phyloP scores from a whole-genome alignment of 2,329 filamentous ascomycete genomes.

The Alternaria ventricosa region DNA sequence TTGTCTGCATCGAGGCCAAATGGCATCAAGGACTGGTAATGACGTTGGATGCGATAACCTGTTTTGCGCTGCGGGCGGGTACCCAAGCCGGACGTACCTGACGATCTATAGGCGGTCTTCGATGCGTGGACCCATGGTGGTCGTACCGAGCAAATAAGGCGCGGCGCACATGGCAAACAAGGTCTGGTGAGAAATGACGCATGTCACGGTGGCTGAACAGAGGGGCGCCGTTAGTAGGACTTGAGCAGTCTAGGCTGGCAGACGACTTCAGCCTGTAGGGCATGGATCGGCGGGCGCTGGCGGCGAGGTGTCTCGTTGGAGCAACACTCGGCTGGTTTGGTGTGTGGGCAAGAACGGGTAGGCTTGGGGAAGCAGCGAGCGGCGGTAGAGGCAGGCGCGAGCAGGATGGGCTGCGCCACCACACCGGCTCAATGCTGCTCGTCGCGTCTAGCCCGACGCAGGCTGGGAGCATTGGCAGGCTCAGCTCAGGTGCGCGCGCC shows the following conservation, averaged over 20 bases:
- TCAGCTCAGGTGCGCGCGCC: constrained; percentile 1
- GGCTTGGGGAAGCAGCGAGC: not conserved
- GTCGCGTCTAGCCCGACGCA: constrained; percentile 8
- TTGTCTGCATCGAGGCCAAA: not conserved
- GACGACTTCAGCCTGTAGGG: not conserved
- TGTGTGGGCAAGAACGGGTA: not conserved
- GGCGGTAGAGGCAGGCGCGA: not conserved
- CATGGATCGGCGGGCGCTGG: not conserved
- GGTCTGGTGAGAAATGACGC: constrained; percentile 10
- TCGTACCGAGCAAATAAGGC: constrained; percentile 8
- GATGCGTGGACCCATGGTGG: not conserved
- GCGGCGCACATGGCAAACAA: constrained; percentile 17
- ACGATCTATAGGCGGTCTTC: constrained; percentile 12
- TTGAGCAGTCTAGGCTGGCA: not conserved
- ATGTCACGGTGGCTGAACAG: constrained; percentile 11
- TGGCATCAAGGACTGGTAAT: not conserved
- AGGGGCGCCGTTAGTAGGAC: not conserved
- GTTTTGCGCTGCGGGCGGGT: constrained; percentile 1
- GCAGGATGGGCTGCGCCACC: constrained; percentile 11
- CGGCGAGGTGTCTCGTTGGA: not conserved
- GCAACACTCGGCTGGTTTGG: constrained; percentile 1
- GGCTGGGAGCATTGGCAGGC: constrained; percentile 7
- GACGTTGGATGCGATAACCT: not conserved
- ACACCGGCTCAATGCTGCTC: constrained; percentile 9
- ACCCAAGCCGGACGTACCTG: constrained; percentile 10